Percentiles rank a stretch among this genome's conserved stretches.
Conservation (phyloP, 129 eudicot genomes). For the Flaveria bidentis region DNA sequence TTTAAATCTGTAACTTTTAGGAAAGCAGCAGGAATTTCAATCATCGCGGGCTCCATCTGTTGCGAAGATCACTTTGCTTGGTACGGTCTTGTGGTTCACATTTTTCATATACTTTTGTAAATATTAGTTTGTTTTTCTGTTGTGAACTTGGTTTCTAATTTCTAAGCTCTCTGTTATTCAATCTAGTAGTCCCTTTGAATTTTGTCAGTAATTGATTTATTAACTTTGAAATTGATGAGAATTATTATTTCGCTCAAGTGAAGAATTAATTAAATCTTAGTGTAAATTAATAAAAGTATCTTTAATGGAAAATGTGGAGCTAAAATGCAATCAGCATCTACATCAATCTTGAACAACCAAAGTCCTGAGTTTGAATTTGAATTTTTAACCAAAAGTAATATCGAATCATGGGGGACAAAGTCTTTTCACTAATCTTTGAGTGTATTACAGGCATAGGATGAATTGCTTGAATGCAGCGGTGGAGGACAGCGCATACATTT, state of each 20-base stretch:
- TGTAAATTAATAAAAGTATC: background rate
- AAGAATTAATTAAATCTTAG: background rate
- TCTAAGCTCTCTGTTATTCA: background rate
- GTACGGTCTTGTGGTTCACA: conserved; percentile 42
- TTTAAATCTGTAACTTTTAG: conserved; percentile 32
- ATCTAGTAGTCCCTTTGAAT: background rate
- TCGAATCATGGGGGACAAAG: background rate
- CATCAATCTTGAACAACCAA: background rate
- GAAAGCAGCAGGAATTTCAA: conserved; percentile 82
- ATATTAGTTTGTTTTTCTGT: background rate
- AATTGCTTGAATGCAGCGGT: conserved; percentile 75
- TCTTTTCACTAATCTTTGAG: background rate
- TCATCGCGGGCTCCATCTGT: conserved; percentile 71
- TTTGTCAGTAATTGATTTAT: background rate
- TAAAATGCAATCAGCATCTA: background rate
- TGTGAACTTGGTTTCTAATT: background rate
- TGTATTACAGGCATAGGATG: conserved; percentile 74
- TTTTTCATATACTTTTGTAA: background rate
- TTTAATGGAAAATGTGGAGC: background rate
- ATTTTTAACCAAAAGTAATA: background rate
- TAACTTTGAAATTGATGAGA: background rate
- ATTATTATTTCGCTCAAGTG: background rate
- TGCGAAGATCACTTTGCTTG: conserved; percentile 97
- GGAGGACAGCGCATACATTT: conserved; percentile 69
- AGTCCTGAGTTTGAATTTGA: background rate